Evolutionary conservation across 2,329 filamentous ascomycete species (phyloP).

Genomic region (Xylaria sp.): DNA sequence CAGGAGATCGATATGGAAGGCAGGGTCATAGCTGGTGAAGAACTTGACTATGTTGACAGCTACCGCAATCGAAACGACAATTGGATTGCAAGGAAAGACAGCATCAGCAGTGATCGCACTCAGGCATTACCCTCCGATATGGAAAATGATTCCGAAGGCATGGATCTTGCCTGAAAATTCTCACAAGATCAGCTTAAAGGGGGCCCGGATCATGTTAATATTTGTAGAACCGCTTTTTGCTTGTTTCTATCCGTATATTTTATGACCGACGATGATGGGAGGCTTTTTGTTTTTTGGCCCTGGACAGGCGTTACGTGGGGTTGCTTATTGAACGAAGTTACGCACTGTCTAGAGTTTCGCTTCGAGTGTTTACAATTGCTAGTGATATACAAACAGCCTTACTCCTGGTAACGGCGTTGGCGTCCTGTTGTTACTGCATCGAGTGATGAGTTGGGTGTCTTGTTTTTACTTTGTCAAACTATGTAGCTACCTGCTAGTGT

Average conservation of each 20-base stretch:
- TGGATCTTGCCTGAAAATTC: conserved; percentile 61
- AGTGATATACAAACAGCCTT: conserved; percentile 10
- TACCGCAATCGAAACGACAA: conserved; percentile 59
- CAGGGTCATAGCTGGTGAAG: conserved; percentile 88
- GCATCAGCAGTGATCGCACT: conserved; percentile 68
- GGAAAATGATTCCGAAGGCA: conserved; percentile 68
- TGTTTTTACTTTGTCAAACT: background rate
- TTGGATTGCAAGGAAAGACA: conserved; percentile 63
- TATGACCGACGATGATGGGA: conserved; percentile 17
- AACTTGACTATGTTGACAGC: conserved; percentile 71
- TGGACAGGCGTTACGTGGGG: conserved; percentile 21
- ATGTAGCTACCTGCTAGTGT: conserved; percentile 4
- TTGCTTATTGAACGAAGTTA: conserved; percentile 3
- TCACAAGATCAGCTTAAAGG: background rate
- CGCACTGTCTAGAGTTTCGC: conserved; percentile 10
- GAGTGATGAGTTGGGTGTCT: conserved; percentile 8
- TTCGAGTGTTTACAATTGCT: conserved; percentile 15
- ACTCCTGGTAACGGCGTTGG: conserved; percentile 21
- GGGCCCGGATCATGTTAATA: conserved; percentile 1
- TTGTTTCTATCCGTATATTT: background rate
- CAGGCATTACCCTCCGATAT: conserved; percentile 66
- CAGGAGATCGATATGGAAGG: conserved; percentile 94
- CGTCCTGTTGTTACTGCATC: conserved; percentile 2
- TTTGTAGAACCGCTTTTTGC: background rate
- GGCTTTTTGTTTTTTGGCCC: conserved; percentile 3